Evolutionary conservation across 148 eudicot species (phyloP).

Genomic region (Silene latifolia): DNA sequence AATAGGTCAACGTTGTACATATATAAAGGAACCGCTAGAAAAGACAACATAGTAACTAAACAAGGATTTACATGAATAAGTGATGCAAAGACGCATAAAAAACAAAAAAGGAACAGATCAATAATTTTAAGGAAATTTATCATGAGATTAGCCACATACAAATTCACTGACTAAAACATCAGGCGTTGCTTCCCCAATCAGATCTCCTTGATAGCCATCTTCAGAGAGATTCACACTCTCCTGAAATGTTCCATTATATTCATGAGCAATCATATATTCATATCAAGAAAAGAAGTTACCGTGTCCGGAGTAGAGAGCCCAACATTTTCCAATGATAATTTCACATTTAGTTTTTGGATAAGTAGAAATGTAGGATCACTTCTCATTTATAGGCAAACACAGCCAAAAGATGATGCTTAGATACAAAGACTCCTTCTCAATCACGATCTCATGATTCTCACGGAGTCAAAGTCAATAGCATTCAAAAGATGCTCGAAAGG

Average conservation of each 20-base stretch:
- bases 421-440: background rate
- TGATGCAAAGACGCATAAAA: background rate
- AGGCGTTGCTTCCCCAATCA: constrained; percentile 89
- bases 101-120: background rate
- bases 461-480: background rate
- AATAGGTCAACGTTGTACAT: background rate
- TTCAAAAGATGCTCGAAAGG: background rate
- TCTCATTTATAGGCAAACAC: background rate
- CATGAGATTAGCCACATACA: constrained; percentile 47
- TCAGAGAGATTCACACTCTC: constrained; percentile 54
- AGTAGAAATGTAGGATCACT: background rate
- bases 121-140: background rate
- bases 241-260: constrained; percentile 37
- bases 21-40: background rate
- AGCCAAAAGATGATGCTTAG: background rate
- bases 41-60: background rate
- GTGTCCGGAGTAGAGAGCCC: no score
- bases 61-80: background rate
- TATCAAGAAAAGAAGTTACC: no score
- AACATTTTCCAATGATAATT: no score
- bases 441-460: background rate
- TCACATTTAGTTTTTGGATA: no score
- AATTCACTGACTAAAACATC: constrained; percentile 88
- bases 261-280: constrained; percentile 14
- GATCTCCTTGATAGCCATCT: constrained; percentile 84